Conservation (phyloP, 2,329 filamentous ascomycete genomes). For the Colletotrichum simmondsii region DNA sequence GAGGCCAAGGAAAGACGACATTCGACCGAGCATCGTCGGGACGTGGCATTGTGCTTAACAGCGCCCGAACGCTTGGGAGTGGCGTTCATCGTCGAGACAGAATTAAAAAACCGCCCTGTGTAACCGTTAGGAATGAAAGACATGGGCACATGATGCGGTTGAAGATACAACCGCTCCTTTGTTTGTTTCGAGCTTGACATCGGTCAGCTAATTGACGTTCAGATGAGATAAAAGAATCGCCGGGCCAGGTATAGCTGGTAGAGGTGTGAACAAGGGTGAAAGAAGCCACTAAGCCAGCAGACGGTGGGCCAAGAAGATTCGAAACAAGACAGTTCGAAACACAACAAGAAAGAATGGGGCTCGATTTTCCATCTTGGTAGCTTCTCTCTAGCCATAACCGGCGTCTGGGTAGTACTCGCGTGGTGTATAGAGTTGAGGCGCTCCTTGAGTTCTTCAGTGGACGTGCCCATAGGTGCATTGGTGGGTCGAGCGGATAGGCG, state of each 20-base stretch:
- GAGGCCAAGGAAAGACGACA: conserved; percentile 8
- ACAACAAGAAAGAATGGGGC: not conserved
- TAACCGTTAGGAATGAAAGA: not conserved
- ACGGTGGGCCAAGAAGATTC: not conserved
- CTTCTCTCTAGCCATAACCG: not conserved
- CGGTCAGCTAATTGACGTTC: not conserved
- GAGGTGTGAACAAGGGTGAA: not conserved
- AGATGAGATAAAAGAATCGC: not conserved
- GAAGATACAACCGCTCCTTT: not conserved
- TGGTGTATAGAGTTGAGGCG: not conserved
- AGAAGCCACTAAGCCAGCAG: not conserved
- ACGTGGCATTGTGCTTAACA: not conserved
- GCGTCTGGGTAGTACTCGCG: not conserved
- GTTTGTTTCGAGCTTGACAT: not conserved
- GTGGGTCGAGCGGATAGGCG: not conserved
- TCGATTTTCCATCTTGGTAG: not conserved
- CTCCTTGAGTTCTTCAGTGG: not conserved
- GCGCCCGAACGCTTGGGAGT: not conserved
- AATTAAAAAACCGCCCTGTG: not conserved
- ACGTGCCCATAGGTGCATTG: not conserved
- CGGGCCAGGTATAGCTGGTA: not conserved
- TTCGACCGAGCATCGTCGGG: not conserved
- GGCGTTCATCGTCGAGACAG: not conserved
- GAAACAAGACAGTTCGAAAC: not conserved
- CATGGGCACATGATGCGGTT: not conserved